A percentile compares a stretch with the other conserved stretches of the same genome.
Conservation (phyloP, 169 alveolate species). For the Plasmodium reichenowi region DNA sequence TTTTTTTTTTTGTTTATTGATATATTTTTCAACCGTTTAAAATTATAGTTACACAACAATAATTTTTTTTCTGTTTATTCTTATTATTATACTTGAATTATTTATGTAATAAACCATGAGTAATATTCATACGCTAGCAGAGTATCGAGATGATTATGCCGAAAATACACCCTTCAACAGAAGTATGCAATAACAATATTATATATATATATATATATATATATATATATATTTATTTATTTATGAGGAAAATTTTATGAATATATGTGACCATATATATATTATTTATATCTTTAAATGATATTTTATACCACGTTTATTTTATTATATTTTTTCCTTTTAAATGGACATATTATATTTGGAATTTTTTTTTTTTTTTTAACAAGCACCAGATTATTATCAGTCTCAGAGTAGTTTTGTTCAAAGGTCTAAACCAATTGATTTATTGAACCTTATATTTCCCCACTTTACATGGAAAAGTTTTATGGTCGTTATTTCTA, state of each 20-base stretch:
- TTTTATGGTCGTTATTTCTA: constrained; percentile 75
- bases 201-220: neutral
- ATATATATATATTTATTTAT: neutral
- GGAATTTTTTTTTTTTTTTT: neutral
- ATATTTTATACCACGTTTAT: no score
- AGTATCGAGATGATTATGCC: constrained; percentile 50
- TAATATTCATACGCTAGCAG: constrained; percentile 75
- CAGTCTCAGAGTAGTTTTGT: constrained; percentile 70
- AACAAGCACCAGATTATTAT: constrained; percentile 70
- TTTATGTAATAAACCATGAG: constrained; percentile 37
- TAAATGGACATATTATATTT: neutral
- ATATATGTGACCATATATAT: no score
- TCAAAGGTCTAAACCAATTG: constrained; percentile 75
- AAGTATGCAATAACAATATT: constrained; percentile 20
- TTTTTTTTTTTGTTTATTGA: no score
- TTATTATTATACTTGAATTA: no score
- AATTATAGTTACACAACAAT: no score
- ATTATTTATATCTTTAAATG: no score
- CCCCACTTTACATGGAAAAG: constrained; percentile 80
- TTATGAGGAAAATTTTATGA: no score
- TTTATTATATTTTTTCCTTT: no score
- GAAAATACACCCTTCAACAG: constrained; percentile 66
- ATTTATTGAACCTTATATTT: constrained; percentile 77
- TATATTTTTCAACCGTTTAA: no score
- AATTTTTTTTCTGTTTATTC: no score